Percentiles rank a stretch among this genome's conserved stretches.
These are phyloP conservation scores for Eudorina sp. DNA, from an alignment of 139 green algal genomes.

Conservation along the genomic window DNA sequence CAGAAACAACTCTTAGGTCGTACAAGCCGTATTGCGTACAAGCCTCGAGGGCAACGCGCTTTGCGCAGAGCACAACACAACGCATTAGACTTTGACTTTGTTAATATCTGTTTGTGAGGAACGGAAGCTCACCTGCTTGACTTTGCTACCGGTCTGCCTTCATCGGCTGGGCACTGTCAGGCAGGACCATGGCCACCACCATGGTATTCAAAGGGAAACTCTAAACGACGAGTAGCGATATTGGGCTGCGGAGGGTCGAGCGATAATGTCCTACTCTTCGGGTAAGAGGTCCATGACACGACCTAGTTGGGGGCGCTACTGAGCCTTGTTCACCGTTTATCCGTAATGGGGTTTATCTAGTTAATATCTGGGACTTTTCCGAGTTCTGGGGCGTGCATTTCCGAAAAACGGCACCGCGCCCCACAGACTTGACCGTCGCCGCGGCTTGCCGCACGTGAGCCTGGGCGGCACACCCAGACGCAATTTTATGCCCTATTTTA, in stretches of 20 bases:
- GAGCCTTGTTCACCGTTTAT: background rate
- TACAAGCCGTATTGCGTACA: too few species aligned
- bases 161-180: too few species aligned
- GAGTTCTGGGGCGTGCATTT: background rate
- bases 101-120: too few species aligned
- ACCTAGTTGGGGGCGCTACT: background rate
- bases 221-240: background rate
- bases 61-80: too few species aligned
- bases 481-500: background rate
- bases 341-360: background rate
- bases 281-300: background rate
- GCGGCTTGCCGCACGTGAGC: background rate
- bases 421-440: slow-evolving; percentile 24
- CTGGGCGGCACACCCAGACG: background rate
- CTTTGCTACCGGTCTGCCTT: slow-evolving; percentile 6
- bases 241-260: background rate
- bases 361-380: background rate
- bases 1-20: too few species aligned
- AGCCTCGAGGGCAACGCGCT: too few species aligned
- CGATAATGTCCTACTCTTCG: background rate
- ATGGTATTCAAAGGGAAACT: background rate
- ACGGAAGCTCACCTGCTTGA: too few species aligned
- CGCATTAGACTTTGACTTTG: too few species aligned
- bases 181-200: background rate
- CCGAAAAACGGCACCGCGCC: background rate